Percentiles rank a stretch among this genome's conserved stretches.
These are phyloP conservation scores for Termitomyces sp. DNA, from an alignment of 768 basidiomycete genomes.

Conservation along the genomic window DNA sequence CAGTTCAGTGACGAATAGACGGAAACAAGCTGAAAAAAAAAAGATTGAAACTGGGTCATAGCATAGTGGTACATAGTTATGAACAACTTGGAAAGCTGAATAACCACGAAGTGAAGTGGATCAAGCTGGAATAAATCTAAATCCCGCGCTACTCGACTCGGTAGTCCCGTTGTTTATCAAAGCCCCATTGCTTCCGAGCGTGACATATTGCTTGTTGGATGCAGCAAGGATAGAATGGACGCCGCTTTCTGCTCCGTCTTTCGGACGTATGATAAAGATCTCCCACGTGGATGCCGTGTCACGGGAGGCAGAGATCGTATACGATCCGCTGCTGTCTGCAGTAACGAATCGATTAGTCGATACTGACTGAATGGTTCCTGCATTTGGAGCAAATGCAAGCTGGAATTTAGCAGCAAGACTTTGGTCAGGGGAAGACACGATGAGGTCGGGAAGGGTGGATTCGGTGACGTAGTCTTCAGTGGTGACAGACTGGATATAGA, in stretches of 20 bases:
- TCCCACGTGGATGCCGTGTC: conserved; percentile 23
- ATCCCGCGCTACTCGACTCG: conserved; percentile 20
- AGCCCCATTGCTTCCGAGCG: conserved; percentile 17
- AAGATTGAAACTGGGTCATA: neutral
- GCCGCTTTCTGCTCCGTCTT: conserved; percentile 18
- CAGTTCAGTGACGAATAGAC: neutral
- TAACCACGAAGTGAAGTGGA: neutral
- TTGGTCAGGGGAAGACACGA: conserved; percentile 17
- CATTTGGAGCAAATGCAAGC: conserved; percentile 24
- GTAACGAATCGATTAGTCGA: conserved; percentile 24
- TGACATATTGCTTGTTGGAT: conserved; percentile 23
- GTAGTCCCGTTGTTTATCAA: conserved; percentile 23
- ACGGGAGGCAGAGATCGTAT: conserved; percentile 21
- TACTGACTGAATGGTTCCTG: conserved; percentile 20
- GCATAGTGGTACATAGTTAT: neutral
- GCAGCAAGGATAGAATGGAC: conserved; percentile 25
- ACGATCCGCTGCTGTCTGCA: conserved; percentile 23
- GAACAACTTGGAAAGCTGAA: no score
- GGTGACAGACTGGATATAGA: conserved; percentile 20
- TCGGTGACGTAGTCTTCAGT: conserved; percentile 19
- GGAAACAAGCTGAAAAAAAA: neutral
- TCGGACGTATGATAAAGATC: conserved; percentile 21
- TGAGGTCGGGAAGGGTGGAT: conserved; percentile 17
- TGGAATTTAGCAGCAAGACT: conserved; percentile 19
- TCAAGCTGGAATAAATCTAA: conserved; percentile 13